phyloP scores from a whole-genome alignment of 176 grass and related monocot genomes.

The Carex scoparia region DNA sequence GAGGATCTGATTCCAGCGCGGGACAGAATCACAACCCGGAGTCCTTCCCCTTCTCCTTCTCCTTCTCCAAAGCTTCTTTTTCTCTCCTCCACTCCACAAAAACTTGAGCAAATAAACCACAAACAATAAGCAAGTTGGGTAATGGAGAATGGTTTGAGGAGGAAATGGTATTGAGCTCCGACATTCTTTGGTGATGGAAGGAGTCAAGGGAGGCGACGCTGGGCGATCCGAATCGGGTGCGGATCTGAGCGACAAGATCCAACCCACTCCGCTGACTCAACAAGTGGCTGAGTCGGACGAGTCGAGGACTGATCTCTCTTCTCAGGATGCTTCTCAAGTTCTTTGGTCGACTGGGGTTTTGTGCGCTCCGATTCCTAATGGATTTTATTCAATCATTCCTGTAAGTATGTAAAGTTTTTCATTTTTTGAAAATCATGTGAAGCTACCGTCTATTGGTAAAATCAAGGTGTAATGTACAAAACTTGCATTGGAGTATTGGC shows the following conservation, averaged over 20 bases:
- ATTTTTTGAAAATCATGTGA: background rate
- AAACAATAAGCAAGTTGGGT: background rate
- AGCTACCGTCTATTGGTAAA: constrained; percentile 14
- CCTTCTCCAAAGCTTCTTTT: background rate
- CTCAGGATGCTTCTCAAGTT: constrained; percentile 49
- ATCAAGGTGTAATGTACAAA: constrained; percentile 17
- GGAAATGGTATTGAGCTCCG: constrained; percentile 18
- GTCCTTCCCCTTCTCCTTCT: background rate
- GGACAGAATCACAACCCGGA: constrained; percentile 3
- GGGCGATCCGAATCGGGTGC: constrained; percentile 43
- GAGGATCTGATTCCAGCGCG: constrained; percentile 30
- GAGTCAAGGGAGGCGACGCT: constrained; percentile 43
- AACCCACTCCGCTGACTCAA: constrained; percentile 36
- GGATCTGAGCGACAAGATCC: constrained; percentile 47
- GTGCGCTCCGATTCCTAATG: constrained; percentile 71
- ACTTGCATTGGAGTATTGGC: constrained; percentile 8
- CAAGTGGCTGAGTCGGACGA: constrained; percentile 29
- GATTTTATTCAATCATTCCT: constrained; percentile 85
- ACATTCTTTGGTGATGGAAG: constrained; percentile 65
- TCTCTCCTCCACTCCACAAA: constrained; percentile 19
- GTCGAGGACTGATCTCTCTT: constrained; percentile 35
- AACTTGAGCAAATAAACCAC: background rate
- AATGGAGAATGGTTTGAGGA: constrained; percentile 4
- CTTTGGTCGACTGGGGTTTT: constrained; percentile 87
- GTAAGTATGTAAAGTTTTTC: constrained; percentile 35